Evolutionary conservation across 148 eudicot species (phyloP).

Genomic region (Vaccinium myrtillus): DNA sequence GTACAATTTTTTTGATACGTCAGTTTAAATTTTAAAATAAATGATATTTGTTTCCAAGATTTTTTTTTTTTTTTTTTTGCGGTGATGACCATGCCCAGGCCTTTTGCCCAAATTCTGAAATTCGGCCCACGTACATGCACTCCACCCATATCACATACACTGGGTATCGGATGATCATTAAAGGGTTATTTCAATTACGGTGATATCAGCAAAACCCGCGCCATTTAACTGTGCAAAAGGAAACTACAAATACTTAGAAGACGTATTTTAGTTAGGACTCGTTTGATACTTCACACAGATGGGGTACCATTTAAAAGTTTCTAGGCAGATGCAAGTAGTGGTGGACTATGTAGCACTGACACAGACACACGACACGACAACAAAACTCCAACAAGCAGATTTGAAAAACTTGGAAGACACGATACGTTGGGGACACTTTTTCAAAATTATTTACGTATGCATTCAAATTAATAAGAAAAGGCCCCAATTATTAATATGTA

Average conservation of each 20-base stretch:
- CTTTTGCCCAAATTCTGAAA: background rate
- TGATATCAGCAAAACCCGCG: background rate
- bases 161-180: background rate
- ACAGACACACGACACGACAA: no score
- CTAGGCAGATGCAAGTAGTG: background rate
- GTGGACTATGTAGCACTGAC: background rate
- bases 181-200: background rate
- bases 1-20: background rate
- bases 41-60: background rate
- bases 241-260: background rate
- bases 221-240: background rate
- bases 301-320: background rate
- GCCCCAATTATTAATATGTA: no score
- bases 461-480: no score
- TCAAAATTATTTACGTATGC: no score
- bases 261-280: background rate
- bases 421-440: no score
- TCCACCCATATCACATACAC: background rate
- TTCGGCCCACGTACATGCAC: background rate
- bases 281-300: background rate
- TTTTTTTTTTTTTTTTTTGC: background rate
- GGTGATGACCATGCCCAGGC: background rate
- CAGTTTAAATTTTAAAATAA: background rate
- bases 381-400: no score
- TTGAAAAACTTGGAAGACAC: no score